These are phyloP conservation scores for Globisporangium apiculatum DNA, from an alignment of 352 stramenopile genomes.

Conservation along the genomic window DNA sequence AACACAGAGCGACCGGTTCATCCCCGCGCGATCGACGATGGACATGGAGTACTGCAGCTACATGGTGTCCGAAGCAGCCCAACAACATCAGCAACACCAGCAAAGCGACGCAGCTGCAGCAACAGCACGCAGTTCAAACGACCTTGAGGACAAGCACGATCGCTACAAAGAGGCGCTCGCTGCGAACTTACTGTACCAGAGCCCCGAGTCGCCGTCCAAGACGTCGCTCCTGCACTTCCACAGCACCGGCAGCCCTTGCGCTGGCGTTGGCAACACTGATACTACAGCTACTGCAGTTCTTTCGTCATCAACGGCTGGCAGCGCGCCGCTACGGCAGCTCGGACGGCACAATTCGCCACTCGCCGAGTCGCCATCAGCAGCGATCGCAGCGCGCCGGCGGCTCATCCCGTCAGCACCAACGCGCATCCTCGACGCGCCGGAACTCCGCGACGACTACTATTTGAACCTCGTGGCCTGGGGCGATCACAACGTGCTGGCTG, in stretches of 20 bases:
- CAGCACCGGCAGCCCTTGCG: slow-evolving; percentile 5
- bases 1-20: slow-evolving; percentile 36
- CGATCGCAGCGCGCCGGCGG: slow-evolving; percentile 3
- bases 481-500: slow-evolving; percentile 90
- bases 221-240: slow-evolving; percentile 23
- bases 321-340: slow-evolving; percentile 10
- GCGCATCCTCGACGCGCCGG: slow-evolving; percentile 94
- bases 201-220: slow-evolving; percentile 10
- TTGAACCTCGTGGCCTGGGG: slow-evolving; percentile 96
- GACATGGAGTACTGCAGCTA: slow-evolving; percentile 43
- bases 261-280: slow-evolving; percentile 8
- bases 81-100: neutral
- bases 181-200: slow-evolving; percentile 23
- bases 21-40: slow-evolving; percentile 27
- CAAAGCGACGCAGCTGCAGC: neutral
- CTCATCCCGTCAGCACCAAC: slow-evolving; percentile 32
- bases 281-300: neutral
- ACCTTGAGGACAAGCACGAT: slow-evolving; percentile 19
- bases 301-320: neutral
- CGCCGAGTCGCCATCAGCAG: neutral
- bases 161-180: slow-evolving; percentile 28
- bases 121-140: slow-evolving; percentile 1
- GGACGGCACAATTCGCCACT: slow-evolving; percentile 1
- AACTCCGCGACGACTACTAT: slow-evolving; percentile 97
- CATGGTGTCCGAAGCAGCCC: slow-evolving; percentile 15